A percentile compares a stretch with the other conserved stretches of the same genome.
Evolutionary conservation across 1,139 yeast genomes (phyloP).

Genomic region (Meyerozyma sp.): DNA sequence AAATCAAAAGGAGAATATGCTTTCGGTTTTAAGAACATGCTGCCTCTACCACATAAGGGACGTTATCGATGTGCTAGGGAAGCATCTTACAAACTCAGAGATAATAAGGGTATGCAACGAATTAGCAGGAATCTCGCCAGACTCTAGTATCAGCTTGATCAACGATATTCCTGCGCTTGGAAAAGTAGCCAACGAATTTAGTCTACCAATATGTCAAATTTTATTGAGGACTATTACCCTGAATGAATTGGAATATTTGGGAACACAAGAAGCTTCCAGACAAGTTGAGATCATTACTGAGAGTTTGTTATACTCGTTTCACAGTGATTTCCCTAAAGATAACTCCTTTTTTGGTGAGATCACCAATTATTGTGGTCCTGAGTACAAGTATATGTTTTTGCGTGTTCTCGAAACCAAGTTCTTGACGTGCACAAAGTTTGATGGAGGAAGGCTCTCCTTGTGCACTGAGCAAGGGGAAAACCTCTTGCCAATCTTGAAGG

Average conservation of each 20-base stretch:
- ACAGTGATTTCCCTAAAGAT: conserved; percentile 30
- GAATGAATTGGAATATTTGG: conserved; percentile 12
- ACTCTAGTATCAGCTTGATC: conserved; percentile 18
- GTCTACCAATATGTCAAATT: conserved; percentile 48
- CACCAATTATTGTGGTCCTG: conserved; percentile 28
- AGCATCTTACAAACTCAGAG: background rate
- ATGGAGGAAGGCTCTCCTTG: background rate
- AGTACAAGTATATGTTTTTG: conserved; percentile 23
- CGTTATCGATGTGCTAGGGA: background rate
- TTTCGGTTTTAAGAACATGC: background rate
- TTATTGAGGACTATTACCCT: conserved; percentile 21
- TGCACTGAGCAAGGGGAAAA: conserved; percentile 3
- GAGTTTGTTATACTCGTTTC: conserved; percentile 37
- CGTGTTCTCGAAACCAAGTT: conserved; percentile 24
- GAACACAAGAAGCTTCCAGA: conserved; percentile 8
- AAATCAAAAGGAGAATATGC: background rate
- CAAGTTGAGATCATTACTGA: conserved; percentile 26
- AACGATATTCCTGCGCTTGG: conserved; percentile 20
- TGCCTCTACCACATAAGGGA: background rate
- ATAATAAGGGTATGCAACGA: background rate
- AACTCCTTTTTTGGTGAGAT: conserved; percentile 41
- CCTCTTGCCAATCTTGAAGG: conserved; percentile 28
- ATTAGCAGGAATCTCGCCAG: conserved; percentile 9
- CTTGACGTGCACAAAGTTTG: conserved; percentile 13
- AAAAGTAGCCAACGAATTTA: conserved; percentile 38